Conservation (phyloP, 257 asterid species). For the Nemophila menziesii region DNA sequence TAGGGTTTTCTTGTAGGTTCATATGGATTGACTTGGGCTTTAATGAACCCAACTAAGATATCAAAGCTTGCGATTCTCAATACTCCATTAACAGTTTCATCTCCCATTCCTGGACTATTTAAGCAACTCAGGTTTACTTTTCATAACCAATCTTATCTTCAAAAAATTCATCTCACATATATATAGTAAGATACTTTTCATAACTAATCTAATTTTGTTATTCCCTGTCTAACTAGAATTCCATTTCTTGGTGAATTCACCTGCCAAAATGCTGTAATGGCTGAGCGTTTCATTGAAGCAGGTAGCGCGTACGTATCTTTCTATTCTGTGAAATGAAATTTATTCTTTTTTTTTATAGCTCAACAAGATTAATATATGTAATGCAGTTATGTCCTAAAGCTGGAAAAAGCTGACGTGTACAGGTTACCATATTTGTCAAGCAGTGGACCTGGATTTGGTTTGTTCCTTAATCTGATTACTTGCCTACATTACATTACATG, state of each 20-base stretch:
- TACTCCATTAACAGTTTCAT: slow-evolving; percentile 77
- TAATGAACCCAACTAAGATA: slow-evolving; percentile 64
- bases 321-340: slow-evolving; percentile 4
- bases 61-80: slow-evolving; percentile 74
- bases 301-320: slow-evolving; percentile 98
- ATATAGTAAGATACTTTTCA: slow-evolving; percentile 1
- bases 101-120: slow-evolving; percentile 93
- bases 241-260: slow-evolving; percentile 87
- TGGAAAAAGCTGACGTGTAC: slow-evolving; percentile 96
- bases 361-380: slow-evolving; percentile 11
- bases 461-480: slow-evolving; percentile 18
- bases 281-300: slow-evolving; percentile 99
- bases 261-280: slow-evolving; percentile 92
- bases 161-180: not conserved
- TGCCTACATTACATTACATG: not conserved
- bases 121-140: slow-evolving; percentile 63
- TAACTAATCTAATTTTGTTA: slow-evolving; percentile 8
- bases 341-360: not conserved
- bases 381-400: slow-evolving; percentile 82
- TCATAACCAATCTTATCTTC: not conserved
- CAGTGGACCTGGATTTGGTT: slow-evolving; percentile 98
- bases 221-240: slow-evolving; percentile 43
- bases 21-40: slow-evolving; percentile 91
- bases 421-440: slow-evolving; percentile 83
- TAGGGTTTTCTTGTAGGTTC: slow-evolving; percentile 97